A percentile compares a stretch with the other conserved stretches of the same genome.
Evolutionary conservation across 1,284 basidiomycete genomes (phyloP).

Genomic region (Spongiforma sp.): DNA sequence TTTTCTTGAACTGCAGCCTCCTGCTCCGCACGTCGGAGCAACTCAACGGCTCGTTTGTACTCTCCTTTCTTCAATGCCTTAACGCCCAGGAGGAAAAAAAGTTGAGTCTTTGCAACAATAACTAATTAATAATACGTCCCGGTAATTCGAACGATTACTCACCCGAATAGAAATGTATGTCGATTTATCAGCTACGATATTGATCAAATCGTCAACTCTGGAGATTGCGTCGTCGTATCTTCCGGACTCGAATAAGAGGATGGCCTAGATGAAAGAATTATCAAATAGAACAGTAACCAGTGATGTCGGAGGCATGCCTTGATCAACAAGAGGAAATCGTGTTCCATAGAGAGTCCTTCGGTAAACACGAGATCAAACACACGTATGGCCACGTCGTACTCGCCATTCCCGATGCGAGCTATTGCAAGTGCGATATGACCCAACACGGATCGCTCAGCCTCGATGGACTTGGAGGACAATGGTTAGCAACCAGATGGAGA

Average conservation of each 20-base stretch:
- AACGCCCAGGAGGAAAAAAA: not conserved
- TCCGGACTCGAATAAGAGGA: slow-evolving; percentile 7
- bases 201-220: not conserved
- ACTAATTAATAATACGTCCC: not conserved
- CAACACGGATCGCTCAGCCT: not conserved
- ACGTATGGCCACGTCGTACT: not conserved
- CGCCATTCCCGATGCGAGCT: not conserved
- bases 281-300: not conserved
- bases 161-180: not conserved
- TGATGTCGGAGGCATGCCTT: not conserved
- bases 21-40: not conserved
- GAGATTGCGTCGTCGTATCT: not conserved
- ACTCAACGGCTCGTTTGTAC: not conserved
- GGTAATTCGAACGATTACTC: not conserved
- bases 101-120: not conserved
- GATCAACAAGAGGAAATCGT: slow-evolving; percentile 4
- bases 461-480: not conserved
- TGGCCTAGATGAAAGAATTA: slow-evolving; percentile 1
- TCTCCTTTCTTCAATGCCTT: not conserved
- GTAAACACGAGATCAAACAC: not conserved
- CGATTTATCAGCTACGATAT: not conserved
- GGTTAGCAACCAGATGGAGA: not conserved
- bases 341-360: not conserved
- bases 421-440: not conserved
- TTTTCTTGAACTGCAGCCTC: not conserved